Evolutionary conservation across 2,329 filamentous ascomycete genomes (phyloP).

Genomic region (Cryphonectria nitschkei): DNA sequence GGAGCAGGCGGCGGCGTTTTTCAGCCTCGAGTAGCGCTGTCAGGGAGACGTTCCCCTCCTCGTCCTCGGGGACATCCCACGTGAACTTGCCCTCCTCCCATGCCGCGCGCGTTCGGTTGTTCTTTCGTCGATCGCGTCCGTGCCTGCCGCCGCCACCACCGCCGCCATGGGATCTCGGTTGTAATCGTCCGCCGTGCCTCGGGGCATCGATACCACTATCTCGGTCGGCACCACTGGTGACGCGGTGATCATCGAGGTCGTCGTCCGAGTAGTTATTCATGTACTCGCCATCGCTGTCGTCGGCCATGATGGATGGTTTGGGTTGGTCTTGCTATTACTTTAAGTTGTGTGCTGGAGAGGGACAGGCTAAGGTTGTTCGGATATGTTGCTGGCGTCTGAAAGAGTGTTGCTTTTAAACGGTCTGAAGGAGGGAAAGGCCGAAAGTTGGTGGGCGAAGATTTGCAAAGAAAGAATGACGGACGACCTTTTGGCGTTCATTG

Average conservation of each 20-base stretch:
- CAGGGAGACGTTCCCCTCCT: conserved; percentile 78
- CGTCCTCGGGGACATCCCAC: conserved; percentile 78
- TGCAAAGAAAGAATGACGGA: conserved; percentile 1
- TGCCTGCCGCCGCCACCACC: conserved; percentile 31
- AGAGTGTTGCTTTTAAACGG: neutral
- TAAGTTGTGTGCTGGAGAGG: conserved; percentile 7
- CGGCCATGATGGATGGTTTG: conserved; percentile 67
- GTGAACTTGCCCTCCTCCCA: conserved; percentile 71
- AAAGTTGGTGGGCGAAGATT: neutral
- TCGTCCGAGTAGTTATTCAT: conserved; percentile 68
- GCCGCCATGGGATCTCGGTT: conserved; percentile 25
- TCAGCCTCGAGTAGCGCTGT: conserved; percentile 78
- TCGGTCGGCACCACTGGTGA: conserved; percentile 42
- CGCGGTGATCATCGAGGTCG: conserved; percentile 58
- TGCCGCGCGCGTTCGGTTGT: conserved; percentile 51
- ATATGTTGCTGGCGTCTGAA: neutral
- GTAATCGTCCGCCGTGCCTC: conserved; percentile 32
- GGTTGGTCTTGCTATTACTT: neutral
- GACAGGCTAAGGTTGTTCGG: neutral
- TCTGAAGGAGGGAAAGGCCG: neutral
- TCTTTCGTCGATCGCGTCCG: conserved; percentile 37
- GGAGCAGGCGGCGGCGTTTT: conserved; percentile 78
- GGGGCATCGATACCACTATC: conserved; percentile 28
- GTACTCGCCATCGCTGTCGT: conserved; percentile 67
- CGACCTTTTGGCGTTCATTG: neutral